These are phyloP conservation scores for Athelia sp. DNA, from an alignment of 1,284 basidiomycete species.

Conservation along the genomic window DNA sequence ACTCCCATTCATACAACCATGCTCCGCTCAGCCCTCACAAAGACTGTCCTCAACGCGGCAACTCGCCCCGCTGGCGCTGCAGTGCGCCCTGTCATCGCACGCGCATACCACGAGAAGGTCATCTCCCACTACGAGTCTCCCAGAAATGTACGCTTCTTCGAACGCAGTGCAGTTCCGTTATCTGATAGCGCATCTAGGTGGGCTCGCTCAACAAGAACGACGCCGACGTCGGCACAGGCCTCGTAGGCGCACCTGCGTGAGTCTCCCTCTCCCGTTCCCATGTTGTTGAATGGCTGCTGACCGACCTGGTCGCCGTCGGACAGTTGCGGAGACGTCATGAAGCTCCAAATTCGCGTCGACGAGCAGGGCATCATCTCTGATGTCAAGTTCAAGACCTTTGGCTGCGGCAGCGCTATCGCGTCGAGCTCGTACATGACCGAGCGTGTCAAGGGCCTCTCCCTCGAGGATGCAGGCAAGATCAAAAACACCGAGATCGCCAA, in stretches of 20 bases:
- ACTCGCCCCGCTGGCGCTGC: constrained; percentile 38
- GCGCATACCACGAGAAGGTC: constrained; percentile 89
- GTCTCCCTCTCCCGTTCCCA: constrained; percentile 30
- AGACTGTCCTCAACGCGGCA: constrained; percentile 40
- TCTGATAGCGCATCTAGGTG: constrained; percentile 71
- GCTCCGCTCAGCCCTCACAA: constrained; percentile 60
- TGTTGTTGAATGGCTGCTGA: constrained; percentile 10
- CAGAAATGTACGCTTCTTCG: constrained; percentile 70
- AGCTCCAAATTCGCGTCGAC: constrained; percentile 97
- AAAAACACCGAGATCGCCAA: constrained; percentile 99
- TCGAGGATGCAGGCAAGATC: constrained; percentile 94
- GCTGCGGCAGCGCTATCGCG: constrained; percentile 96
- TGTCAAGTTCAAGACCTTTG: constrained; percentile 99
- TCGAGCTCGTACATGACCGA: constrained; percentile 98
- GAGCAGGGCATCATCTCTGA: constrained; percentile 94
- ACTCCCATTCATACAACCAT: constrained; percentile 41
- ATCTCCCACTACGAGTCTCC: constrained; percentile 96
- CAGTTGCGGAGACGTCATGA: constrained; percentile 95
- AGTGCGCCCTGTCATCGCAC: constrained; percentile 44
- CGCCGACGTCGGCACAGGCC: constrained; percentile 90
- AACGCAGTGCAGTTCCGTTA: constrained; percentile 36
- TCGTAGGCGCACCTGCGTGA: constrained; percentile 96
- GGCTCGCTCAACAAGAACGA: constrained; percentile 94
- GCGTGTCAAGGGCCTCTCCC: constrained; percentile 90
- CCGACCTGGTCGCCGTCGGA: constrained; percentile 9